phyloP scores from a whole-genome alignment of 495 filamentous ascomycete genomes.

The Lineolata rhizophorae region DNA sequence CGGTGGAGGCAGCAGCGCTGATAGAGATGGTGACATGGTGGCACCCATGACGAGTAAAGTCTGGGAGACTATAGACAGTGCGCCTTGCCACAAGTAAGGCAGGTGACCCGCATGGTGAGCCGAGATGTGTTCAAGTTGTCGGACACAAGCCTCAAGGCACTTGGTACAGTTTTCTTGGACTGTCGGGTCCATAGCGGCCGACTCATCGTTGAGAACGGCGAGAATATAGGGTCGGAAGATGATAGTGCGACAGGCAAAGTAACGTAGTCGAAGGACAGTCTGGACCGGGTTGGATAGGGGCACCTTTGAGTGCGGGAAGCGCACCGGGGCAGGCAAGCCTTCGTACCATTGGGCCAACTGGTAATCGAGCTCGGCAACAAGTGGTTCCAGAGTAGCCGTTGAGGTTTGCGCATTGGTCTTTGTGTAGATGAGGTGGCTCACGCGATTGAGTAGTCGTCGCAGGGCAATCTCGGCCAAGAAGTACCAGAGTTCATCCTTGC shows the following conservation, averaged over 20 bases:
- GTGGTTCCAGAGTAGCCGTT: slow-evolving; percentile 37
- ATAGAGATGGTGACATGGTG: slow-evolving; percentile 56
- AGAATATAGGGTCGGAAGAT: slow-evolving; percentile 70
- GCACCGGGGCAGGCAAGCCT: slow-evolving; percentile 44
- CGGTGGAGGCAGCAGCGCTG: slow-evolving; percentile 39
- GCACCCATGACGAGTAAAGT: slow-evolving; percentile 64
- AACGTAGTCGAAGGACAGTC: slow-evolving; percentile 55
- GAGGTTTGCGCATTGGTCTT: slow-evolving; percentile 37
- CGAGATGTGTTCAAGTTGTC: slow-evolving; percentile 57
- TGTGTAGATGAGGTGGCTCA: slow-evolving; percentile 62
- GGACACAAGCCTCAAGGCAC: slow-evolving; percentile 60
- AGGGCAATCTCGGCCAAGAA: slow-evolving; percentile 65
- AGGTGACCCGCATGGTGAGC: slow-evolving; percentile 69
- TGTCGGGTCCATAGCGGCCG: slow-evolving; percentile 38
- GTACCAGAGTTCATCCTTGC: slow-evolving; percentile 64
- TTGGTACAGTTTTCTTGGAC: slow-evolving; percentile 60
- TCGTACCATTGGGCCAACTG: slow-evolving; percentile 74
- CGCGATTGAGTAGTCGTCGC: slow-evolving; percentile 51
- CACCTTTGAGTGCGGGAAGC: slow-evolving; percentile 45
- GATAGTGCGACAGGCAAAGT: slow-evolving; percentile 67
- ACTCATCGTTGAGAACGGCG: slow-evolving; percentile 57
- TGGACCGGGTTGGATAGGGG: slow-evolving; percentile 51
- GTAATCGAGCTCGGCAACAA: slow-evolving; percentile 60
- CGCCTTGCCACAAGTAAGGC: slow-evolving; percentile 74
- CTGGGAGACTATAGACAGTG: slow-evolving; percentile 53